A percentile compares a stretch with the other conserved stretches of the same genome.
Conservation (phyloP, 805 yeast genomes). For the Ogataea henricii region DNA sequence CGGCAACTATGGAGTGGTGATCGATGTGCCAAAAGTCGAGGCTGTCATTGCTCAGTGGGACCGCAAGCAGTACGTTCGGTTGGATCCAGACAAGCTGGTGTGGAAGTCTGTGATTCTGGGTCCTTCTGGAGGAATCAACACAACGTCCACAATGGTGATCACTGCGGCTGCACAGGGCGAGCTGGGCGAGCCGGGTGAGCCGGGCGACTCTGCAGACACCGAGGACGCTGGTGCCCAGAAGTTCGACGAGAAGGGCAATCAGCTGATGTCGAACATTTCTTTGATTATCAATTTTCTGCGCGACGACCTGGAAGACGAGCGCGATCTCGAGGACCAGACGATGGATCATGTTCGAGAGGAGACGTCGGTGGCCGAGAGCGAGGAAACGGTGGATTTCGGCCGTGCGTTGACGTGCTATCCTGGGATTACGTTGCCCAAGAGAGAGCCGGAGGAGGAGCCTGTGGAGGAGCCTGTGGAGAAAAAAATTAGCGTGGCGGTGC, state of each 20-base stretch:
- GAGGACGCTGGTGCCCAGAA: constrained; percentile 8
- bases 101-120: constrained; percentile 89
- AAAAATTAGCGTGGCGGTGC: neutral
- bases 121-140: constrained; percentile 82
- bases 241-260: constrained; percentile 30
- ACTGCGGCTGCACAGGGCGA: constrained; percentile 21
- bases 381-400: constrained; percentile 14
- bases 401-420: constrained; percentile 28
- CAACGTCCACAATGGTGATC: constrained; percentile 47
- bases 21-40: constrained; percentile 49
- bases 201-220: neutral
- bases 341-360: constrained; percentile 38
- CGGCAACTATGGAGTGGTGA: constrained; percentile 51
- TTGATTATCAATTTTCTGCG: constrained; percentile 59
- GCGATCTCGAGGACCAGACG: constrained; percentile 59
- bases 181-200: constrained; percentile 1
- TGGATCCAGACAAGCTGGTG: constrained; percentile 56
- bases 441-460: neutral
- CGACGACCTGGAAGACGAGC: constrained; percentile 68
- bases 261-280: constrained; percentile 51
- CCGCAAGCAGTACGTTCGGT: constrained; percentile 48
- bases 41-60: constrained; percentile 52
- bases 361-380: constrained; percentile 35
- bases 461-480: neutral
- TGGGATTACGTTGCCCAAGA: constrained; percentile 18